A percentile compares a stretch with the other conserved stretches of the same genome.
Conservation (phyloP, 331 rosid species). For the Pyrus hybrid region DNA sequence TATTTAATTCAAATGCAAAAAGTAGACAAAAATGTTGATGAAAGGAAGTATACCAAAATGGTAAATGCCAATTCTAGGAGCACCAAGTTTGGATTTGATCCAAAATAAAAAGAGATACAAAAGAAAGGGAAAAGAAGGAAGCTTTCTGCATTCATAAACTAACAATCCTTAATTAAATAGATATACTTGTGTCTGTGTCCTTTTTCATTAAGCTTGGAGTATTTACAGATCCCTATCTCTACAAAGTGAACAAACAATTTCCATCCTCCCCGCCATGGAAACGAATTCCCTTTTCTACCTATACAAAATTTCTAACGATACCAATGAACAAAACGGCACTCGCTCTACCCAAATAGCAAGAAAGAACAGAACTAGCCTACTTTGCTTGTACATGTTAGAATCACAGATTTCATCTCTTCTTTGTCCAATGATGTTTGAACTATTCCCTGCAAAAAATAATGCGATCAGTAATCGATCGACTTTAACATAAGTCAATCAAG, state of each 20-base stretch:
- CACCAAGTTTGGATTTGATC: too few relatives aligned
- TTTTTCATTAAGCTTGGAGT: conserved; percentile 2
- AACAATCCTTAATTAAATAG: not conserved
- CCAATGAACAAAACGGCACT: not conserved
- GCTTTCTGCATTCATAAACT: not conserved
- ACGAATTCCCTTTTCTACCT: not conserved
- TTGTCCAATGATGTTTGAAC: conserved; percentile 68
- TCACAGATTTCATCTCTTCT: conserved; percentile 70
- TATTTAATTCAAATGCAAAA: too few relatives aligned
- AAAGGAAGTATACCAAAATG: too few relatives aligned
- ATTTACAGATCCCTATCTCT: conserved; percentile 3
- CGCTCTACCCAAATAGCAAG: not conserved
- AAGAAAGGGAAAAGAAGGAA: too few relatives aligned
- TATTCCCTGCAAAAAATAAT: conserved; percentile 53
- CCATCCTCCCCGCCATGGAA: not conserved
- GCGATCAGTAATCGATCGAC: not conserved
- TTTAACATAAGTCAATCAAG: not conserved
- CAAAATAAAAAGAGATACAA: too few relatives aligned
- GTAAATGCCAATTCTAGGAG: too few relatives aligned
- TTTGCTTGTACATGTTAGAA: conserved; percentile 59
- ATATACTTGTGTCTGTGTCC: not conserved
- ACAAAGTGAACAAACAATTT: conserved; percentile 1
- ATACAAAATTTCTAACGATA: not conserved
- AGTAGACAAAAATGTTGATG: too few relatives aligned
- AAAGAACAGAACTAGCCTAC: conserved; percentile 43